phyloP scores from a whole-genome alignment of 2,329 filamentous ascomycete genomes.

The Diaporthe batatas region DNA sequence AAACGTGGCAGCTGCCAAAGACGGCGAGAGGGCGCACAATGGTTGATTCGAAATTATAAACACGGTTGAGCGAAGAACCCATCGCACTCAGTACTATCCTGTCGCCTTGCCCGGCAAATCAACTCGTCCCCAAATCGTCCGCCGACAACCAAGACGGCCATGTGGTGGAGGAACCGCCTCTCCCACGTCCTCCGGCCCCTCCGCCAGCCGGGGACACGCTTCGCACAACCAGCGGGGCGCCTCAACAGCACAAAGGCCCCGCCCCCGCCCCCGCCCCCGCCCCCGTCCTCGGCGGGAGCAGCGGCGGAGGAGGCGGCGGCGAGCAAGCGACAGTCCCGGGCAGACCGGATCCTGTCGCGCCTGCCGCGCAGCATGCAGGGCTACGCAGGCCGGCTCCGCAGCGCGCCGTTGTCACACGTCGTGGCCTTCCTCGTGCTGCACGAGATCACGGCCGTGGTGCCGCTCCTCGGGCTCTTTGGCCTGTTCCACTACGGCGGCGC shows the following conservation, averaged over 20 bases:
- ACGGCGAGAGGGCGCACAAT: background rate
- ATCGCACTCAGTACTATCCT: no score
- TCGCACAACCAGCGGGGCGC: constrained; percentile 1
- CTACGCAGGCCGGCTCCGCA: constrained; percentile 78
- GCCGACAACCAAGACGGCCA: background rate
- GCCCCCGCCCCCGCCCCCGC: background rate
- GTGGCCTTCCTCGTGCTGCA: constrained; percentile 90
- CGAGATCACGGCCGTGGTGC: constrained; percentile 89
- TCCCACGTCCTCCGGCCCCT: constrained; percentile 15
- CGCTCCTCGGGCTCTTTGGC: constrained; percentile 79
- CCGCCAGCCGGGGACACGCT: background rate
- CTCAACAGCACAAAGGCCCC: constrained; percentile 15
- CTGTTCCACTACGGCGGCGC: constrained; percentile 84
- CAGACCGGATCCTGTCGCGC: constrained; percentile 62
- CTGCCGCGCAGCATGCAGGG: constrained; percentile 76
- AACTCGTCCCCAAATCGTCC: background rate
- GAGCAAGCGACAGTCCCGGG: constrained; percentile 48
- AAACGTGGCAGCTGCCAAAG: background rate
- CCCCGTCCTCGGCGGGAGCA: constrained; percentile 43
- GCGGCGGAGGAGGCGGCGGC: constrained; percentile 52
- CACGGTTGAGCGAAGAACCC: background rate
- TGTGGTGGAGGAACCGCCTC: constrained; percentile 35
- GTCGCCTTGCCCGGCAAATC: background rate
- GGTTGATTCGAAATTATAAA: background rate
- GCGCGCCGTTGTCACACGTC: constrained; percentile 85